Evolutionary conservation across 495 filamentous ascomycete species (phyloP), one percentile per base, ranked within the genome.

Genomic region (Neurospora sp.): DNA sequence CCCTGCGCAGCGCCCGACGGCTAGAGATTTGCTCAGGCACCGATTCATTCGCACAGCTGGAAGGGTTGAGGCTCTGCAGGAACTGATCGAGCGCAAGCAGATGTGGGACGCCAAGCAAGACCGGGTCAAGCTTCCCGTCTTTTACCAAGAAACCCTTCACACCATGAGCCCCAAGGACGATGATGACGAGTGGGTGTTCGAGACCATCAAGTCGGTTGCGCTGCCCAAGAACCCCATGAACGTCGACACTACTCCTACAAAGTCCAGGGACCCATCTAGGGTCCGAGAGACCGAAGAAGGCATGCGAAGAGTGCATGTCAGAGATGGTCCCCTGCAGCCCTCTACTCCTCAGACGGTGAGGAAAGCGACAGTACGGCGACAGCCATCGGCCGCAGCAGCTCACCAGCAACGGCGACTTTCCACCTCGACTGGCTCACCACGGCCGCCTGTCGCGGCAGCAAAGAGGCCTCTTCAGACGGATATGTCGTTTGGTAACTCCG

Each of bases 131-230:
- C 90, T 92, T 77, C 83, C 89, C n/a, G 90, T 90, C 74, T 95
- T 92, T 79, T 98, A 98, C 81, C 93, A 96, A 75, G 95, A 97
- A 85, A 96, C 93, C 35, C 84, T 96, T 84, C 90, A 91, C 76
- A 91, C 90, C n/a, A 85, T 93, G 78, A 90, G 86, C 71, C 87
- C 85, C 72, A 90, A 86, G 78, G 85, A 88, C 23, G 91, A 94
- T 23, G 86, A 91, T 20, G 94, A 97, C 76, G 93, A 93, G 71
- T 99, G 96, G 96, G 91, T 98, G n/a, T 99, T 99, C 78, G 96
- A 98, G 77, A 99, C 96, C 0, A 89, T 99, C 76, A 95, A 92
- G 79, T 91, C 86, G 3, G 82, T 86, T 8, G 77, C 74, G 62
- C 81, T 79, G 37, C 81, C 79, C 62, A 86, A 80, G 74, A 75